phyloP scores from a whole-genome alignment of 345 rosid species.

The Mercurialis annua region DNA sequence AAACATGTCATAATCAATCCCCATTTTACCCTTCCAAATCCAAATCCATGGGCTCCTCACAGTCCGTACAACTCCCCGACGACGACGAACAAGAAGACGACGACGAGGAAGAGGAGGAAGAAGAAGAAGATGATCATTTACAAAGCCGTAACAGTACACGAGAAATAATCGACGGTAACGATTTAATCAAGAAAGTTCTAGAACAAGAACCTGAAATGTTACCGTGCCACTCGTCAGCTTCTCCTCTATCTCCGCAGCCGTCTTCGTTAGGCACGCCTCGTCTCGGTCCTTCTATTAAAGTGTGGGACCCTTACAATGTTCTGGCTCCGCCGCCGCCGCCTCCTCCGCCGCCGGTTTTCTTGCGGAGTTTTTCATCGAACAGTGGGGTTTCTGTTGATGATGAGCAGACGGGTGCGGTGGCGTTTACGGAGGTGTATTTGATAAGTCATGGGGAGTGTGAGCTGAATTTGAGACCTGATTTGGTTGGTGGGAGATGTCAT shows the following conservation, averaged over 20 bases:
- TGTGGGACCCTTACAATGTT: conserved; percentile 97
- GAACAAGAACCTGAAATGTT: conserved; percentile 88
- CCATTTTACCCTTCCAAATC: not conserved
- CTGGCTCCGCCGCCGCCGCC: conserved; percentile 69
- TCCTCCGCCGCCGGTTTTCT: conserved; percentile 47
- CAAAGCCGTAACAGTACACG: no score
- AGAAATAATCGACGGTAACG: conserved; percentile 27
- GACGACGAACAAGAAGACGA: conserved; percentile 50
- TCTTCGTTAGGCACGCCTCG: conserved; percentile 87
- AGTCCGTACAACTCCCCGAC: conserved; percentile 46
- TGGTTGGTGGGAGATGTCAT: conserved; percentile 78
- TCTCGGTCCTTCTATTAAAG: conserved; percentile 83
- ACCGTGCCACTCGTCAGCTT: conserved; percentile 87
- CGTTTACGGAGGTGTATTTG: conserved; percentile 61
- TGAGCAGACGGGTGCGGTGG: conserved; percentile 48
- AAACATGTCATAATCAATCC: no score
- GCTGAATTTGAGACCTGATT: conserved; percentile 63
- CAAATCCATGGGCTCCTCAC: conserved; percentile 56
- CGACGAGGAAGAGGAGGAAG: conserved; percentile 38
- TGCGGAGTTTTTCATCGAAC: conserved; percentile 32
- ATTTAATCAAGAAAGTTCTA: conserved; percentile 69
- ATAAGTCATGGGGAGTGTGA: conserved; percentile 83
- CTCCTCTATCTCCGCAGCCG: conserved; percentile 89
- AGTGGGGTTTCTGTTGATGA: not conserved
- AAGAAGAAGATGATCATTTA: conserved; percentile 27